phyloP scores from a whole-genome alignment of 202 grass and related monocot species.

The Digitaria exilis region DNA sequence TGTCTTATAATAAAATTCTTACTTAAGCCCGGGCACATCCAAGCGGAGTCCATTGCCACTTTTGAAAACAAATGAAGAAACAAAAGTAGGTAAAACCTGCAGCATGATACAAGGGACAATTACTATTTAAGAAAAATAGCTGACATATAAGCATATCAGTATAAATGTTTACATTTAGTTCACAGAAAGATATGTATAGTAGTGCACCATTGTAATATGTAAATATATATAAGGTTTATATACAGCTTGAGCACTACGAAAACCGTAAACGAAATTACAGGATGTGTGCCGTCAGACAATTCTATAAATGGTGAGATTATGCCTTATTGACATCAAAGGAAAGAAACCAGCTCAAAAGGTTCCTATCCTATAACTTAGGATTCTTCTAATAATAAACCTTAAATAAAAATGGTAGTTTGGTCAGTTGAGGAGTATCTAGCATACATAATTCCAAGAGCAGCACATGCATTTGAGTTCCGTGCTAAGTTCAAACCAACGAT shows the following conservation, averaged over 20 bases:
- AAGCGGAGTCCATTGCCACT: constrained; percentile 50
- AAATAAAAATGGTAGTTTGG: neutral
- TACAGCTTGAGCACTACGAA: neutral
- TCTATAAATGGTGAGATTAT: neutral
- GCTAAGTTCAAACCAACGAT: neutral
- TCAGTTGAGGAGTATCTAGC: neutral
- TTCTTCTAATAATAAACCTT: neutral
- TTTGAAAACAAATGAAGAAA: constrained; percentile 59
- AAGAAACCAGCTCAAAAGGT: neutral
- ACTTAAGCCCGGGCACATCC: constrained; percentile 78
- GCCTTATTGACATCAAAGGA: neutral
- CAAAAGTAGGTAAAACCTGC: constrained; percentile 90
- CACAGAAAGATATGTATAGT: neutral
- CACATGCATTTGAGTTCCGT: neutral
- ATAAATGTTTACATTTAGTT: neutral
- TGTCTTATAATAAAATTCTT: constrained; percentile 32
- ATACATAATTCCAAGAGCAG: neutral
- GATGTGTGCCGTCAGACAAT: neutral
- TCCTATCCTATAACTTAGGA: neutral
- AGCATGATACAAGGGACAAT: constrained; percentile 22
- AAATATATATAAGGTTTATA: neutral
- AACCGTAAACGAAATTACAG: neutral
- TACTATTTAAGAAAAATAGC: neutral
- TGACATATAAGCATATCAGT: neutral
- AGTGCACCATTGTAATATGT: neutral